These are phyloP conservation scores for Penicillium sp. DNA, from an alignment of 2,329 filamentous ascomycete genomes.

Conservation along the genomic window DNA sequence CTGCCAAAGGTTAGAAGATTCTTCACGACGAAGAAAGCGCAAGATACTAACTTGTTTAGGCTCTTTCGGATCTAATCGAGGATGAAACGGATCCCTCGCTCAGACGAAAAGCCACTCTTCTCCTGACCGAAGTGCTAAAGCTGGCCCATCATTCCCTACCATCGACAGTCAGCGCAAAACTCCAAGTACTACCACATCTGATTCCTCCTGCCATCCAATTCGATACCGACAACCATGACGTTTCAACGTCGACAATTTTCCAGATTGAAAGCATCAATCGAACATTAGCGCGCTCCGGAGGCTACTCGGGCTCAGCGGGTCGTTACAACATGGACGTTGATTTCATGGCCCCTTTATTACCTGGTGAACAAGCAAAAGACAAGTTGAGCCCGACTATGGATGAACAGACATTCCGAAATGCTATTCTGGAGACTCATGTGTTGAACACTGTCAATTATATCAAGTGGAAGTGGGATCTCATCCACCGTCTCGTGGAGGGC, in stretches of 20 bases:
- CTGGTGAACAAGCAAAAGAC: conserved; percentile 51
- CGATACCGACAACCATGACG: conserved; percentile 71
- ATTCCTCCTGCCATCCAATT: conserved; percentile 78
- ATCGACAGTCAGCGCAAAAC: conserved; percentile 75
- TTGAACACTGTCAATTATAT: conserved; percentile 85
- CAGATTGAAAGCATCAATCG: conserved; percentile 97
- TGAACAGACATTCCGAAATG: conserved; percentile 64
- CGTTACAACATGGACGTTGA: conserved; percentile 51
- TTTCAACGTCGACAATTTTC: conserved; percentile 89
- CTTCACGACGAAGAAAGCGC: neutral
- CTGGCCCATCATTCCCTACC: conserved; percentile 86
- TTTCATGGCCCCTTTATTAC: conserved; percentile 47
- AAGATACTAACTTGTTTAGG: conserved; percentile 36
- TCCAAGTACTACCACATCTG: conserved; percentile 87
- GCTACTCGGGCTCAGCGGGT: conserved; percentile 44
- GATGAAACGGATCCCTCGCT: conserved; percentile 58
- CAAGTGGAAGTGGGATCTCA: conserved; percentile 98
- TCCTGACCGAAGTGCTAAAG: conserved; percentile 90
- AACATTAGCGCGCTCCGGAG: conserved; percentile 80
- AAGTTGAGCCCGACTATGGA: conserved; percentile 67
- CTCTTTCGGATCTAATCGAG: conserved; percentile 55
- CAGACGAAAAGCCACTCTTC: conserved; percentile 84
- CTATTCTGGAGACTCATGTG: conserved; percentile 75
- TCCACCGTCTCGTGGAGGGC: conserved; percentile 88
- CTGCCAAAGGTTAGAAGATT: conserved; percentile 57